Evolutionary conservation across 129 eudicot species (phyloP).

Genomic region (Pseudognaphalium luteoalbum): DNA sequence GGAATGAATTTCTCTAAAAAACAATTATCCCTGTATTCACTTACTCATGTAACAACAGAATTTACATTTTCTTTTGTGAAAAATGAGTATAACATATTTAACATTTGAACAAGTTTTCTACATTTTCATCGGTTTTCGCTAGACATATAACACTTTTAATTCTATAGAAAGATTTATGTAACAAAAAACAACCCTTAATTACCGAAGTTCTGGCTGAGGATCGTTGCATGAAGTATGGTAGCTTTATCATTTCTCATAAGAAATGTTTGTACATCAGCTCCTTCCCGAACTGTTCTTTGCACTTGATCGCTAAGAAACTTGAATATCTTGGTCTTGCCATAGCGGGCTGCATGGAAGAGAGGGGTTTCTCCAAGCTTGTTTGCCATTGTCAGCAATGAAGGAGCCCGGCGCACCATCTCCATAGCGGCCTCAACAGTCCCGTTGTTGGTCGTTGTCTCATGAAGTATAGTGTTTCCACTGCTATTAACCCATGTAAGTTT

Average conservation of each 20-base stretch:
- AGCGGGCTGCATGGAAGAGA: slow-evolving; percentile 33
- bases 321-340: slow-evolving; percentile 26
- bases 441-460: slow-evolving; percentile 31
- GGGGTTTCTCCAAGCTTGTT: slow-evolving; percentile 35
- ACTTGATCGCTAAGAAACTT: slow-evolving; percentile 20
- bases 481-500: slow-evolving; percentile 6
- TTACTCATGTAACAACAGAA: no score
- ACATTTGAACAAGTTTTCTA: no score
- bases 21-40: no score
- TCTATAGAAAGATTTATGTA: no score
- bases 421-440: slow-evolving; percentile 5
- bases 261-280: slow-evolving; percentile 9
- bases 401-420: slow-evolving; percentile 26
- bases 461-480: slow-evolving; percentile 38
- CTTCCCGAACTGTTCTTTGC: neutral
- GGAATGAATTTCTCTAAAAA: no score
- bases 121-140: no score
- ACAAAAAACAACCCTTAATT: neutral
- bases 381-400: slow-evolving; percentile 23
- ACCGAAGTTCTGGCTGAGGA: slow-evolving; percentile 31
- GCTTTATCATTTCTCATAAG: slow-evolving; percentile 22
- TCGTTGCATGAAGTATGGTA: slow-evolving; percentile 30
- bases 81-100: no score
- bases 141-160: no score
- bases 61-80: no score